Evolutionary conservation across 805 yeast species (phyloP), one percentile per base, ranked within the genome.

Genomic region (Pichia eremophila): DNA sequence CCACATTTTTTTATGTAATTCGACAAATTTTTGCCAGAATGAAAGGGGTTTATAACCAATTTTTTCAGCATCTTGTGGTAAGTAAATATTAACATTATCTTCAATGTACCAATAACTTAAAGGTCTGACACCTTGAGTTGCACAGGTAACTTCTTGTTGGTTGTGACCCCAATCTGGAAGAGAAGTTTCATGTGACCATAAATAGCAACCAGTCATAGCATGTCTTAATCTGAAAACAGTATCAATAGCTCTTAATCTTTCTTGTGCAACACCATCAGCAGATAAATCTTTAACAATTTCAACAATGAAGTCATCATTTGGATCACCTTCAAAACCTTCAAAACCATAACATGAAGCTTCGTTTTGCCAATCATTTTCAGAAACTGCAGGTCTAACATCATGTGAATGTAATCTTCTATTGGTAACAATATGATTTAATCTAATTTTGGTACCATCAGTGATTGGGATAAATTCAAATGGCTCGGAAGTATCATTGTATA

Each of bases 81-180:
- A 57, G 51, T 67, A 69, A 47, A 63, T 65, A 58, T 83, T 83
- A 45, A 63, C 69, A 65, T 84, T 85, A 49, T 78, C 73, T 67
- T 85, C 95, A 57, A 85, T 69, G 64, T 83, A 81, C 91, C 91
- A 85, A 53, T 77, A 70, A 35, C 81, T 70, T 56, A 81, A 72
- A 17, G 75, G 70, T 48, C 76, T 67, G 46, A 72, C 70, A 63
- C 90, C 93, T 56, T 79, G 83, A 18, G 75, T 64, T 36, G 95
- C 88, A 69, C 90, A 76, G 4, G 90, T 79, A 46, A 85, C 95
- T 68, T 85, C 95, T 64, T 82, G 90, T 65, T 85, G 95, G 52
- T 79, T 84, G 55, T 80, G 83, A 1, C 85, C 95, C 90, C 93
- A 85, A 45, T 77, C 78, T 51, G 95, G 95, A 58, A 85, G 73